Evolutionary conservation across 257 asterid genomes (phyloP).

Genomic region (Capsicum rhomboideum): DNA sequence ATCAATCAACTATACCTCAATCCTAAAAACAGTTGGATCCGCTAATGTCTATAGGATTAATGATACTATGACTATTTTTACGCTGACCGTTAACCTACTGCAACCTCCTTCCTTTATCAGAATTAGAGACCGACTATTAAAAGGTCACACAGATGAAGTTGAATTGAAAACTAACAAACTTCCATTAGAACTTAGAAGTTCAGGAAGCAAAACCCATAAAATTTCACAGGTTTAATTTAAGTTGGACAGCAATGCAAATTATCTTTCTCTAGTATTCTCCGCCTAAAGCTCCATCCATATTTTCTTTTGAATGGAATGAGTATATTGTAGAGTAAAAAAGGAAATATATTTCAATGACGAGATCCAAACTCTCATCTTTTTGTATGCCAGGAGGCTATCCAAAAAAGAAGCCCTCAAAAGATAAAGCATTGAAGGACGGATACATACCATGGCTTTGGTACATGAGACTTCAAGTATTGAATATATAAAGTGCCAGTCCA

Average conservation of each 20-base stretch:
- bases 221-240: background rate
- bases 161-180: background rate
- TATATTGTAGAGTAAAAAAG: background rate
- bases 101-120: background rate
- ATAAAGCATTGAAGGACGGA: background rate
- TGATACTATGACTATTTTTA: background rate
- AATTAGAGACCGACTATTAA: background rate
- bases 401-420: background rate
- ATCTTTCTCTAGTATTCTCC: background rate
- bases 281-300: background rate
- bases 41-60: background rate
- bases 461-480: conserved; percentile 51
- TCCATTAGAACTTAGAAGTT: background rate
- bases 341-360: background rate
- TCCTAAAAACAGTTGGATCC: background rate
- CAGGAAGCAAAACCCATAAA: background rate
- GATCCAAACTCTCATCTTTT: background rate
- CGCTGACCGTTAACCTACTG: background rate
- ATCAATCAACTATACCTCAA: background rate
- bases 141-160: background rate
- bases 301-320: background rate
- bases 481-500: conserved; percentile 85
- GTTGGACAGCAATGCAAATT: background rate
- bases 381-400: background rate
- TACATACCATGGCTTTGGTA: conserved; percentile 74